Evolutionary conservation across 2,329 filamentous ascomycete species (phyloP).

Genomic region (Trichoderma polysporum): DNA sequence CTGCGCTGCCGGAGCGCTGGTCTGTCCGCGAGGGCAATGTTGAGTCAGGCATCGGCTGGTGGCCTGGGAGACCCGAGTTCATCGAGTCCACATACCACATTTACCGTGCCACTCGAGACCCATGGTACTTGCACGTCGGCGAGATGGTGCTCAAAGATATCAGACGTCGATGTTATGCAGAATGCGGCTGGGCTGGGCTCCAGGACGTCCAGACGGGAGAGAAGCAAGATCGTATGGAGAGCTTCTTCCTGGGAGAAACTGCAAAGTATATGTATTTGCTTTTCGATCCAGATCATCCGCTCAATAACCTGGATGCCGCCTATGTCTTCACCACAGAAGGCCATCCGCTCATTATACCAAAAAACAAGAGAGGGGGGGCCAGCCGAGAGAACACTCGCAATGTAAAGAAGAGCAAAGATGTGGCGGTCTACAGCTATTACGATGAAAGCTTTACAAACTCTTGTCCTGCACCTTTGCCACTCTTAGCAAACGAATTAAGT

Average conservation of each 20-base stretch:
- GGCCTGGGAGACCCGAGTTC: conserved; percentile 93
- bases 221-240: conserved; percentile 94
- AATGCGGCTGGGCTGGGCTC: conserved; percentile 90
- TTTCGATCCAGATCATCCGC: conserved; percentile 79
- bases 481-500: conserved; percentile 60
- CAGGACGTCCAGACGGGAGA: conserved; percentile 81
- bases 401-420: conserved; percentile 17
- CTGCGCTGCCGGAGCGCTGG: conserved; percentile 93
- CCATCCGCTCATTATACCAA: conserved; percentile 83
- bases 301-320: conserved; percentile 82
- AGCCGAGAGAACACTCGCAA: background rate
- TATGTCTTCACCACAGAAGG: conserved; percentile 97
- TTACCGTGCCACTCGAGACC: conserved; percentile 90
- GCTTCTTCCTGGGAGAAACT: conserved; percentile 96
- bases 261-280: conserved; percentile 93
- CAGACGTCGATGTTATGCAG: conserved; percentile 80
- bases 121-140: conserved; percentile 93
- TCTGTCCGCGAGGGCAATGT: conserved; percentile 80
- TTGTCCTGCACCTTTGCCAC: conserved; percentile 65
- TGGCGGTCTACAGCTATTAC: conserved; percentile 38
- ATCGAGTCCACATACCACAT: conserved; percentile 96
- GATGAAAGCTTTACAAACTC: conserved; percentile 52
- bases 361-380: conserved; percentile 25
- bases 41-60: conserved; percentile 87
- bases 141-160: conserved; percentile 95